These are phyloP conservation scores for Diaporthe capsici DNA, from an alignment of 2,329 filamentous ascomycete species.

Conservation along the genomic window DNA sequence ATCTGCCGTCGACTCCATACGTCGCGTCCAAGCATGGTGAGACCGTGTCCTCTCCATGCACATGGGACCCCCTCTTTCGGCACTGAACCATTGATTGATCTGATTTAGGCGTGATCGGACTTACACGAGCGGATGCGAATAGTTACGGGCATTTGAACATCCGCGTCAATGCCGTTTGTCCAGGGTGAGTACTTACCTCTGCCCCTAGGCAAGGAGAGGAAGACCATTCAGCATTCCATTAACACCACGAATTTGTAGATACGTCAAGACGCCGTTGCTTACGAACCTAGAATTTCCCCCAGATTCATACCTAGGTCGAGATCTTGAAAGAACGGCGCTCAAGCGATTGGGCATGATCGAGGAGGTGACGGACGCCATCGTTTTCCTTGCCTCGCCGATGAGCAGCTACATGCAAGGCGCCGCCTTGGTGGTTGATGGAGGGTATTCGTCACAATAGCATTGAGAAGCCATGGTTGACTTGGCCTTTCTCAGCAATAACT, in stretches of 20 bases:
- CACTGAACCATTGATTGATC: neutral
- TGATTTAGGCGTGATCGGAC: neutral
- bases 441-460: slow-evolving; percentile 48
- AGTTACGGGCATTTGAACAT: slow-evolving; percentile 17
- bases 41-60: neutral
- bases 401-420: slow-evolving; percentile 67
- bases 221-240: neutral
- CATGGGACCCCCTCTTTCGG: too few species aligned
- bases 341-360: slow-evolving; percentile 62
- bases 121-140: slow-evolving; percentile 9
- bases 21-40: slow-evolving; percentile 65
- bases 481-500: neutral
- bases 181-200: neutral
- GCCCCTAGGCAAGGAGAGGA: too few species aligned
- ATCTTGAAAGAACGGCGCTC: slow-evolving; percentile 62
- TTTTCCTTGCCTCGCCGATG: slow-evolving; percentile 65
- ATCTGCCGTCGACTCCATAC: slow-evolving; percentile 61
- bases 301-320: slow-evolving; percentile 41
- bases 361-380: slow-evolving; percentile 67
- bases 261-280: slow-evolving; percentile 3
- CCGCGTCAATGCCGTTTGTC: slow-evolving; percentile 15
- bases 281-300: neutral
- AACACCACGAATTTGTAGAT: neutral
- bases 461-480: too few species aligned
- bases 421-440: slow-evolving; percentile 62